Evolutionary conservation across 208 protist species (phyloP).

Genomic region (Lotmaria passim): DNA sequence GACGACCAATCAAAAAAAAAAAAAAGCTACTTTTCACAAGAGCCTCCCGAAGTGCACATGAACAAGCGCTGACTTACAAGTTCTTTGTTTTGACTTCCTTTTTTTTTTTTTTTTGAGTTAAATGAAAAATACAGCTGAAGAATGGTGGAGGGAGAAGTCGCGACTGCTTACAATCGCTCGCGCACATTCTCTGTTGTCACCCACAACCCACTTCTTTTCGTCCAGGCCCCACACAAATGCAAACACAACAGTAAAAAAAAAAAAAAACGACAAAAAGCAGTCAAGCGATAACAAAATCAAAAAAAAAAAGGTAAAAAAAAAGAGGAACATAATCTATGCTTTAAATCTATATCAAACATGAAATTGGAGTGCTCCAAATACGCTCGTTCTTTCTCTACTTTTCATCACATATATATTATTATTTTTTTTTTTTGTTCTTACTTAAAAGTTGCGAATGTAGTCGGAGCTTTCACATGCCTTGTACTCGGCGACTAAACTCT

Average conservation of each 20-base stretch:
- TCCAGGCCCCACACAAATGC: too few relatives aligned
- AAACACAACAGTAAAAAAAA: neutral
- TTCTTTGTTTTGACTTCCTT: too few relatives aligned
- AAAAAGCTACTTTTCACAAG: too few relatives aligned
- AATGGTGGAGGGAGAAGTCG: neutral
- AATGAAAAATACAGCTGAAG: neutral
- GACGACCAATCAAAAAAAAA: too few relatives aligned
- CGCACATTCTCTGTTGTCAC: too few relatives aligned
- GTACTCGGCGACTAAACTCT: conserved; percentile 98
- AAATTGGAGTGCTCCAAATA: too few relatives aligned
- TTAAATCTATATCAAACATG: neutral
- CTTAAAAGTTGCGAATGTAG: conserved; percentile 93
- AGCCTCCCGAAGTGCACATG: neutral
- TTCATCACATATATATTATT: neutral
- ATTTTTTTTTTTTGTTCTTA: conserved; percentile 5
- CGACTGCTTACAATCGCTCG: too few relatives aligned
- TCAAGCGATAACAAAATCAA: too few relatives aligned
- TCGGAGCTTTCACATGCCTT: conserved; percentile 95
- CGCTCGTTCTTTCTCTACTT: neutral
- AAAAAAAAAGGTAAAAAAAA: neutral
- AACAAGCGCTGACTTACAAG: neutral
- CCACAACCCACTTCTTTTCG: too few relatives aligned
- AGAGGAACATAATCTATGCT: neutral
- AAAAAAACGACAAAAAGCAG: neutral
- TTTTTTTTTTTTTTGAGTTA: neutral